phyloP scores from a whole-genome alignment of 176 grass and related monocot species.

The Ensete ventricosum region DNA sequence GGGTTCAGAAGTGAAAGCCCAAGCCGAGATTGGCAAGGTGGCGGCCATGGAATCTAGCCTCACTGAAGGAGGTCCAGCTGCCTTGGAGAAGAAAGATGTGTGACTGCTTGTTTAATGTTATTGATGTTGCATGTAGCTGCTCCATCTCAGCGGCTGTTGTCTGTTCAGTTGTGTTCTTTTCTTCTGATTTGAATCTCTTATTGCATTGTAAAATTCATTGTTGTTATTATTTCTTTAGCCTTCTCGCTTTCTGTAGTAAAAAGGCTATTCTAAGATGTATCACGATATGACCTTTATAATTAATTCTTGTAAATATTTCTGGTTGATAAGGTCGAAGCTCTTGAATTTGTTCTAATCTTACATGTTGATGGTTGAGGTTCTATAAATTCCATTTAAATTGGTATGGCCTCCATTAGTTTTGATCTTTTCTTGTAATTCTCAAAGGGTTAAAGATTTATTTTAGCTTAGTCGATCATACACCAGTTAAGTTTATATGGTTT shows the following conservation, averaged over 20 bases:
- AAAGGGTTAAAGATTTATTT: too few species aligned
- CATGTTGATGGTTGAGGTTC: too few species aligned
- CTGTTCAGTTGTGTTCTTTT: background rate
- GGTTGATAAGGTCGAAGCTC: background rate
- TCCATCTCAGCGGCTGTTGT: too few species aligned
- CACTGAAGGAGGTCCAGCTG: background rate
- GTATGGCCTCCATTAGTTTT: too few species aligned
- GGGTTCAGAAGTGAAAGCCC: background rate
- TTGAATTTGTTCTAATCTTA: background rate
- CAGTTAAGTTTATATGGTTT: too few species aligned
- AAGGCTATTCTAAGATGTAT: background rate
- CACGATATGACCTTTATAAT: background rate
- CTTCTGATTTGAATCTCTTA: background rate
- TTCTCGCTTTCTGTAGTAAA: background rate
- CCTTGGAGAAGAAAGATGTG: background rate
- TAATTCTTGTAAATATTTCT: background rate
- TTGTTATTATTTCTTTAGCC: background rate
- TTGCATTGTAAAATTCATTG: background rate
- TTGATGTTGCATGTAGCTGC: background rate
- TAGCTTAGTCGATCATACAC: too few species aligned
- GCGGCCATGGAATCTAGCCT: background rate
- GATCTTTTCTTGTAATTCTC: too few species aligned
- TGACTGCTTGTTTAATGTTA: background rate
- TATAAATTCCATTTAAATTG: too few species aligned
- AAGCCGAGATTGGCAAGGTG: background rate